These are phyloP conservation scores for Conringia planisiliqua DNA, from an alignment of 345 rosid species.

Conservation along the genomic window DNA sequence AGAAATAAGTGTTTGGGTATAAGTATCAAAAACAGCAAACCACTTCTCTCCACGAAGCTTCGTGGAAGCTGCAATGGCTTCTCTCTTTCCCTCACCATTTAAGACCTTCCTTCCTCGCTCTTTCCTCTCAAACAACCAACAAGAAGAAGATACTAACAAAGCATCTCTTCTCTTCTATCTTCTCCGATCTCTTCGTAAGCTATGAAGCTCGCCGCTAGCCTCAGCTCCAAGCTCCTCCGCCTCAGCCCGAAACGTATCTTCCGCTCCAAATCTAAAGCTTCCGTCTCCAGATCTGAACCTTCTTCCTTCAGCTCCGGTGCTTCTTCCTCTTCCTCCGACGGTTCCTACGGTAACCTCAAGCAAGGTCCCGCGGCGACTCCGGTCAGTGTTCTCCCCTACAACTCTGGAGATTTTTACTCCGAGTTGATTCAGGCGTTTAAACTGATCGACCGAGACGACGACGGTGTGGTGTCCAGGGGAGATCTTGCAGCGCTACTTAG, in stretches of 20 bases:
- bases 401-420: conserved; percentile 32
- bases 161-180: background rate
- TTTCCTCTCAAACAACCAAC: conserved; percentile 29
- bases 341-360: conserved; percentile 19
- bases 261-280: conserved; percentile 40
- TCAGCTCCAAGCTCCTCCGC: conserved; percentile 34
- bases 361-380: conserved; percentile 44
- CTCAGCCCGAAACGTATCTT: conserved; percentile 71
- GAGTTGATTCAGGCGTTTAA: conserved; percentile 54
- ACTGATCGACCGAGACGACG: conserved; percentile 52
- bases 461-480: conserved; percentile 47
- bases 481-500: conserved; percentile 62
- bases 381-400: conserved; percentile 55
- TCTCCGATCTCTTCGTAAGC: background rate
- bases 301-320: conserved; percentile 52
- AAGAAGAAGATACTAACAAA: background rate
- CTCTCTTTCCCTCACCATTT: conserved; percentile 41
- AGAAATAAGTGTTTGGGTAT: background rate
- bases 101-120: conserved; percentile 39
- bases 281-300: conserved; percentile 54
- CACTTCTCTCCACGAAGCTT: conserved; percentile 52
- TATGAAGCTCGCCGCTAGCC: conserved; percentile 44
- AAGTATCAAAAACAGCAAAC: conserved; percentile 9
- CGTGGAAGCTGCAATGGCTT: conserved; percentile 76
- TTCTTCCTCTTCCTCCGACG: conserved; percentile 47